Evolutionary conservation across 768 basidiomycete species (phyloP).

Genomic region (Pisolithus sp.): DNA sequence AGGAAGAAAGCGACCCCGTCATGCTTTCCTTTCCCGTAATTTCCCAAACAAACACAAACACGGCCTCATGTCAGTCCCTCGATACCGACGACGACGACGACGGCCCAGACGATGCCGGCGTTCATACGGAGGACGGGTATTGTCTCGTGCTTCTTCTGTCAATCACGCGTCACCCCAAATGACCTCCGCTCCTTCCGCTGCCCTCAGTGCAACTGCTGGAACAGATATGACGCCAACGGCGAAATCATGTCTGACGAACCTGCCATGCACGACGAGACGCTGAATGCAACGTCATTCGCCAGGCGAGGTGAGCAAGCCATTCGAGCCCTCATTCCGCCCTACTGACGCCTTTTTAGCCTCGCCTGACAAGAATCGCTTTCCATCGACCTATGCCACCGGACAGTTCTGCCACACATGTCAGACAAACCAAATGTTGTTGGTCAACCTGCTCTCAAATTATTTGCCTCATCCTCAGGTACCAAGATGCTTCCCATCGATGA

Average conservation of each 20-base stretch:
- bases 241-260: slow-evolving; percentile 82
- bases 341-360: slow-evolving; percentile 40
- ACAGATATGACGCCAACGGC: slow-evolving; percentile 63
- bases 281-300: slow-evolving; percentile 67
- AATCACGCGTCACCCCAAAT: slow-evolving; percentile 37
- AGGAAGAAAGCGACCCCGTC: not conserved
- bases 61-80: not conserved
- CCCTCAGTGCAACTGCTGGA: slow-evolving; percentile 64
- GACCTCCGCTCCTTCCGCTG: slow-evolving; percentile 61
- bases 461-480: slow-evolving; percentile 69
- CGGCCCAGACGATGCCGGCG: slow-evolving; percentile 11
- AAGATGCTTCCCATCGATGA: not conserved
- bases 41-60: slow-evolving; percentile 8
- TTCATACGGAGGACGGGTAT: slow-evolving; percentile 50
- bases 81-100: not conserved
- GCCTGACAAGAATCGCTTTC: slow-evolving; percentile 62
- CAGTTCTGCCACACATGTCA: slow-evolving; percentile 85
- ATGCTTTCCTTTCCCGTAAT: slow-evolving; percentile 18
- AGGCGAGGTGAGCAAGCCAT: slow-evolving; percentile 49
- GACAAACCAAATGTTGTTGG: slow-evolving; percentile 85
- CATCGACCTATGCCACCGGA: slow-evolving; percentile 46
- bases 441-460: slow-evolving; percentile 86
- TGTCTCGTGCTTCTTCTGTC: slow-evolving; percentile 69
- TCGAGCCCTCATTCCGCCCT: not conserved
- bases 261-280: slow-evolving; percentile 75